Evolutionary conservation across 2,329 filamentous ascomycete species (phyloP).

Genomic region (Stachybotrys chartarum): DNA sequence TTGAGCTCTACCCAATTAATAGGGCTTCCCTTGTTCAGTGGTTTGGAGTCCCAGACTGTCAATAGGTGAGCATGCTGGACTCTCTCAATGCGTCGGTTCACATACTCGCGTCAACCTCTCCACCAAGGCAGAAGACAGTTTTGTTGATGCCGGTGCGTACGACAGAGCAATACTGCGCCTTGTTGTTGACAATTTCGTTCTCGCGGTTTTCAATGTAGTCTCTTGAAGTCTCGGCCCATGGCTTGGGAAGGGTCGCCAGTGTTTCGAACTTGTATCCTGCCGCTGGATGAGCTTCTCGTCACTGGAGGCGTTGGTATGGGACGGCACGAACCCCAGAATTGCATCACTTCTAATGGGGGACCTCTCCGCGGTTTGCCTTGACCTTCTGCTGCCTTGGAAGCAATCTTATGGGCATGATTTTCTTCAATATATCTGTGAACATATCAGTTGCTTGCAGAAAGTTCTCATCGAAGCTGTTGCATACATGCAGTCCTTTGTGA

Average conservation of each 20-base stretch:
- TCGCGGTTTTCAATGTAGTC: slow-evolving; percentile 74
- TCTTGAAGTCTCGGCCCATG: slow-evolving; percentile 66
- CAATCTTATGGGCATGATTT: slow-evolving; percentile 66
- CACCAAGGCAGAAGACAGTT: slow-evolving; percentile 69
- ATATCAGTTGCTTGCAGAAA: not conserved
- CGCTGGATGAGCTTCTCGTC: not conserved
- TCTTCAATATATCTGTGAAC: slow-evolving; percentile 79
- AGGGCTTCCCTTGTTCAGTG: slow-evolving; percentile 53
- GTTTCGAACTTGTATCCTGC: slow-evolving; percentile 96
- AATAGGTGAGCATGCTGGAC: not conserved
- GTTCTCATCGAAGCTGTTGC: slow-evolving; percentile 8
- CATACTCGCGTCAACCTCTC: slow-evolving; percentile 87
- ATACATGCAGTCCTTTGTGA: slow-evolving; percentile 45
- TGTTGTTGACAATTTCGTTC: slow-evolving; percentile 70
- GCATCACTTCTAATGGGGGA: slow-evolving; percentile 71
- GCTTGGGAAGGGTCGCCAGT: slow-evolving; percentile 64
- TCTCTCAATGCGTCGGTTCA: not conserved
- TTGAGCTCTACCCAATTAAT: slow-evolving; percentile 95
- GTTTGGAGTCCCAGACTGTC: slow-evolving; percentile 77
- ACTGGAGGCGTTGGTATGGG: not conserved
- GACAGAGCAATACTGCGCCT: slow-evolving; percentile 92
- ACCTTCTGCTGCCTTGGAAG: slow-evolving; percentile 49
- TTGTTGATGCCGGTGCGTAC: slow-evolving; percentile 82
- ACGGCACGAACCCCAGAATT: slow-evolving; percentile 69
- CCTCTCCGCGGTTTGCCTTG: slow-evolving; percentile 24